Percentiles rank a stretch among this genome's conserved stretches.
phyloP scores from a whole-genome alignment of 1,139 yeast genomes.

The Kodamaea plutei region DNA sequence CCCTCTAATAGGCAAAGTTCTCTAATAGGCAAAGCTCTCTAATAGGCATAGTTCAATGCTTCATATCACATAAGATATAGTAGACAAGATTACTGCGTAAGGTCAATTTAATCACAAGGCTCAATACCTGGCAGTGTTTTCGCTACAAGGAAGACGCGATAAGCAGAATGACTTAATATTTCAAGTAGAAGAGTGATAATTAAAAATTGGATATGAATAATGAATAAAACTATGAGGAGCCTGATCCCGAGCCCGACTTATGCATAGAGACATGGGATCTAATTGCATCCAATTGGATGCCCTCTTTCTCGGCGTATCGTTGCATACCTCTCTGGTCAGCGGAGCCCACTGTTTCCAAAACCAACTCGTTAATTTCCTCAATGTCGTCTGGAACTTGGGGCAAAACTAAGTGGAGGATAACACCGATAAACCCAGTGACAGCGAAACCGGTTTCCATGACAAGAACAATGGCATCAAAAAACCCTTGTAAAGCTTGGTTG shows the following conservation, averaged over 20 bases:
- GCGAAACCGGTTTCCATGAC: slow-evolving; percentile 90
- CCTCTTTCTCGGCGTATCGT: slow-evolving; percentile 35
- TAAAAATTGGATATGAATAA: too few relatives aligned
- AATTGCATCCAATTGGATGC: slow-evolving; percentile 25
- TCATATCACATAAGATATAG: too few relatives aligned
- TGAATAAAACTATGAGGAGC: not conserved
- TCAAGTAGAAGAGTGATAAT: too few relatives aligned
- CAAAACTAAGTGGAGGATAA: slow-evolving; percentile 62
- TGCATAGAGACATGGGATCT: slow-evolving; percentile 12
- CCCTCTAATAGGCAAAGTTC: too few relatives aligned
- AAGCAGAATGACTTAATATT: too few relatives aligned
- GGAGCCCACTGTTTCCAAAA: slow-evolving; percentile 45
- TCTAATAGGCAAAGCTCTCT: too few relatives aligned
- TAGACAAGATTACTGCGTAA: too few relatives aligned
- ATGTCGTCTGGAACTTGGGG: slow-evolving; percentile 70
- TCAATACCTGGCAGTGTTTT: too few relatives aligned
- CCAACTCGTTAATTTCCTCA: slow-evolving; percentile 47
- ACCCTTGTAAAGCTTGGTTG: slow-evolving; percentile 63
- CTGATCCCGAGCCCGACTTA: slow-evolving; percentile 1
- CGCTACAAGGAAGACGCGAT: too few relatives aligned
- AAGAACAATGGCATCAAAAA: slow-evolving; percentile 72
- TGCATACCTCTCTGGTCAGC: slow-evolving; percentile 42
- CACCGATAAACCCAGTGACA: slow-evolving; percentile 72
- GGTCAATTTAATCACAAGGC: too few relatives aligned
- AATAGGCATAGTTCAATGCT: too few relatives aligned